These are phyloP conservation scores for Candolleomyces efflorescens DNA, from an alignment of 768 basidiomycete genomes.

Conservation along the genomic window DNA sequence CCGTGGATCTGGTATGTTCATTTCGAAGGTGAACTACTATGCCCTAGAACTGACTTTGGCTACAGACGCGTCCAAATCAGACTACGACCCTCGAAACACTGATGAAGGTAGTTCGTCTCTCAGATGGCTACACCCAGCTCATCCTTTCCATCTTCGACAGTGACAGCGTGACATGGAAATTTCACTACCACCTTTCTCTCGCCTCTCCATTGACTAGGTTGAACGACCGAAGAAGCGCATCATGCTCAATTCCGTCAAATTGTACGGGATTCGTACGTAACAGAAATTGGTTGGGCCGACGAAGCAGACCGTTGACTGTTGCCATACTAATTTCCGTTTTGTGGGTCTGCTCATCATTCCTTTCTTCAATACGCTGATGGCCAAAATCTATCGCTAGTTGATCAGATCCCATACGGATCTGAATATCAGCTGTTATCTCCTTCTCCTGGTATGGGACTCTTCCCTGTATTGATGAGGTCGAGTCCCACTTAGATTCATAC, in stretches of 20 bases:
- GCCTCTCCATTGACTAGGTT: slow-evolving; percentile 84
- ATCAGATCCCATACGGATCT: too few relatives aligned
- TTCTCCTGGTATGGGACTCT: too few relatives aligned
- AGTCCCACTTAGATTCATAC: too few relatives aligned
- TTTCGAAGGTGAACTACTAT: neutral
- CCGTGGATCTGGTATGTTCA: slow-evolving; percentile 63
- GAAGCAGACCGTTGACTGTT: slow-evolving; percentile 78
- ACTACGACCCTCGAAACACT: slow-evolving; percentile 68
- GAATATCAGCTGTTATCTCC: too few relatives aligned
- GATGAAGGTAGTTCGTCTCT: slow-evolving; percentile 54
- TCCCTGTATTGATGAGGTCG: too few relatives aligned
- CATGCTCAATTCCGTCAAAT: slow-evolving; percentile 67
- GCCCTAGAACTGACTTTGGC: slow-evolving; percentile 3
- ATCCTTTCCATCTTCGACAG: neutral
- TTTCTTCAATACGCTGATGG: too few relatives aligned
- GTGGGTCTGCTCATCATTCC: too few relatives aligned
- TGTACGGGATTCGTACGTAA: slow-evolving; percentile 65
- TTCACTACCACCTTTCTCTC: slow-evolving; percentile 82
- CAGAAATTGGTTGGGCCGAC: slow-evolving; percentile 80
- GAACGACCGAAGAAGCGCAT: slow-evolving; percentile 86
- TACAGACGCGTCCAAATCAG: slow-evolving; percentile 58
- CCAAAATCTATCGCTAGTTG: too few relatives aligned
- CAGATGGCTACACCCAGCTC: neutral
- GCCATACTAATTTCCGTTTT: too few relatives aligned
- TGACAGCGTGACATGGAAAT: slow-evolving; percentile 76